Evolutionary conservation across 1,284 basidiomycete species (phyloP).

Genomic region (Melampsora occidentalis): DNA sequence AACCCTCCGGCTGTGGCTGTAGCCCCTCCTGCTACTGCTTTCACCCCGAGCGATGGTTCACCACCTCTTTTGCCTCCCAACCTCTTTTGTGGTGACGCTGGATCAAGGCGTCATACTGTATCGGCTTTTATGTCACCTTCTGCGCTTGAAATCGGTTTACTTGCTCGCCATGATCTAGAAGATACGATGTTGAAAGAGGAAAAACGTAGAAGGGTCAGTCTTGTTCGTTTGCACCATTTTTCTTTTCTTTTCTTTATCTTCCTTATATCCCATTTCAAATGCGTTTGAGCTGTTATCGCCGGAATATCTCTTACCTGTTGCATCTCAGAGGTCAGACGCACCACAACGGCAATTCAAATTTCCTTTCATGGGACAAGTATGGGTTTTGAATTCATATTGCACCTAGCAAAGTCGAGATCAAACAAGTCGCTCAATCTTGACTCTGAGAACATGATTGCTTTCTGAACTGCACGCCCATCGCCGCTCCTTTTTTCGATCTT

Average conservation of each 20-base stretch:
- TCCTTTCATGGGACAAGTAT: too few species aligned
- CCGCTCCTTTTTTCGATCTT: neutral
- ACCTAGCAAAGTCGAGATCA: too few species aligned
- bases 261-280: neutral
- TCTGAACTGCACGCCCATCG: neutral
- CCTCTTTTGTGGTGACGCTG: slow-evolving; percentile 12
- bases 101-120: slow-evolving; percentile 32
- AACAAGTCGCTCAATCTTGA: too few species aligned
- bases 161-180: slow-evolving; percentile 19
- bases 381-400: too few species aligned
- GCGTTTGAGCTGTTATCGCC: neutral
- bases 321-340: too few species aligned
- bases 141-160: slow-evolving; percentile 14
- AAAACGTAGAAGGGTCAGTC: slow-evolving; percentile 27
- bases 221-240: neutral
- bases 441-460: neutral
- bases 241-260: too few species aligned
- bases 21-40: slow-evolving; percentile 25
- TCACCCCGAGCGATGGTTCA: slow-evolving; percentile 33
- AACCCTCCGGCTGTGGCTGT: neutral
- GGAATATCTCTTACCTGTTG: too few species aligned
- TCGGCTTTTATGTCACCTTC: slow-evolving; percentile 27
- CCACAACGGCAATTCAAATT: too few species aligned
- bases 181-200: slow-evolving; percentile 36
- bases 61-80: slow-evolving; percentile 26